Conservation (phyloP, 1,284 basidiomycete genomes). For the Cryptococcus sp. region DNA sequence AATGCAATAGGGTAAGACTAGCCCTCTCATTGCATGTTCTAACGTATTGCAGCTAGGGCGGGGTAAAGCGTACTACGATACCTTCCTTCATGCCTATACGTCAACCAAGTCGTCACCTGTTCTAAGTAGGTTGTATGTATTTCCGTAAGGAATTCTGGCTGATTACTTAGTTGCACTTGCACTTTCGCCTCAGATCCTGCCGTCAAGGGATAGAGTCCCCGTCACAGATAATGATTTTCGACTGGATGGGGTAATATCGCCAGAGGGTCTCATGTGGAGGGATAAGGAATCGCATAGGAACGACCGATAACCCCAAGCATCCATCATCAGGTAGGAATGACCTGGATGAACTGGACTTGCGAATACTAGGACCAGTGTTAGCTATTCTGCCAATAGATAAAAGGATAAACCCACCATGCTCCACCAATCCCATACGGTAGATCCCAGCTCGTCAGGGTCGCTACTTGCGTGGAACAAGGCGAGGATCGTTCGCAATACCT, state of each 20-base stretch:
- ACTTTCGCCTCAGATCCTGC: conserved; percentile 36
- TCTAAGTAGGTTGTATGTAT: conserved; percentile 24
- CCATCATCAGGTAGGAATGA: conserved; percentile 14
- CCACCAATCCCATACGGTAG: conserved; percentile 35
- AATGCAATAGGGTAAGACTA: conserved; percentile 38
- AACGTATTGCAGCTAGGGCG: conserved; percentile 38
- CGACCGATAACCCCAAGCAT: neutral
- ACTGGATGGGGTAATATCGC: conserved; percentile 38
- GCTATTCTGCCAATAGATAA: neutral
- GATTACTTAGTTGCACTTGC: conserved; percentile 38
- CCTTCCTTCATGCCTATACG: conserved; percentile 35
- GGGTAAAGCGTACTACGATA: conserved; percentile 47
- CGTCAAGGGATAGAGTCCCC: conserved; percentile 23
- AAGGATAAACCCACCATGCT: conserved; percentile 21
- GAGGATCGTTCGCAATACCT: conserved; percentile 30
- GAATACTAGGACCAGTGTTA: conserved; percentile 18
- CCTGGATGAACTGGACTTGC: conserved; percentile 32
- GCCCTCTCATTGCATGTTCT: neutral
- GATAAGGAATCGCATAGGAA: neutral
- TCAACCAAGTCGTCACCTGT: conserved; percentile 21
- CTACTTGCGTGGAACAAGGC: conserved; percentile 19
- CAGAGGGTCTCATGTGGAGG: conserved; percentile 28
- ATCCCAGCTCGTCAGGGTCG: conserved; percentile 19
- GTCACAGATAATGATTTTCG: conserved; percentile 32
- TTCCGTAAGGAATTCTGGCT: neutral